phyloP scores from a whole-genome alignment of 2,329 filamentous ascomycete genomes.

The Neofusicoccum cordaticola region DNA sequence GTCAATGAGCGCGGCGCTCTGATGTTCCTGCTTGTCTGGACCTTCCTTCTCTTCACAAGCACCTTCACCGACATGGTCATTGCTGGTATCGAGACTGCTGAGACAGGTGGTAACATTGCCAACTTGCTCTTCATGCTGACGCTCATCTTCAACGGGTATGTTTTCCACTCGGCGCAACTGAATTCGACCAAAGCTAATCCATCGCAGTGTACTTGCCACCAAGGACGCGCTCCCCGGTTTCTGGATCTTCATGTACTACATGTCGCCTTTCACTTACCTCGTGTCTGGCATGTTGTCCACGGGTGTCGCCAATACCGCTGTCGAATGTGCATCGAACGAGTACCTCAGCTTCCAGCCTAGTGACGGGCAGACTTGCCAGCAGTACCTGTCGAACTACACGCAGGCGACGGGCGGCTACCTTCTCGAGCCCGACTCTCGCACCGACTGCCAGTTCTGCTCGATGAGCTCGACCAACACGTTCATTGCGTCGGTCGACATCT shows the following conservation, averaged over 20 bases:
- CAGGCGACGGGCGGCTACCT: conserved; percentile 37
- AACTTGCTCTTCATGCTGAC: conserved; percentile 67
- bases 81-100: conserved; percentile 66
- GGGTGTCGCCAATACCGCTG: conserved; percentile 61
- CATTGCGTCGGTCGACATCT: conserved; percentile 40
- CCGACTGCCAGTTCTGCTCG: conserved; percentile 41
- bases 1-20: conserved; percentile 66
- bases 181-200: conserved; percentile 37
- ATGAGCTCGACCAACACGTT: conserved; percentile 44
- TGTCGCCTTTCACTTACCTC: conserved; percentile 76
- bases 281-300: conserved; percentile 67
- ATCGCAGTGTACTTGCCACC: conserved; percentile 60
- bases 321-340: conserved; percentile 67
- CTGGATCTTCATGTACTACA: conserved; percentile 76
- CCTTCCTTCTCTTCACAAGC: conserved; percentile 71
- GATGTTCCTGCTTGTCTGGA: conserved; percentile 69
- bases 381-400: conserved; percentile 49
- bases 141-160: conserved; percentile 61
- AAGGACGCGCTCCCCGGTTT: conserved; percentile 63
- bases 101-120: conserved; percentile 67
- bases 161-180: neutral
- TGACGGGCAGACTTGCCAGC: conserved; percentile 54
- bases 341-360: conserved; percentile 61
- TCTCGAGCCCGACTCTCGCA: conserved; percentile 30
- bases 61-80: conserved; percentile 76